Conservation (phyloP, 1,284 basidiomycete species). For the Trichosporon sp. region DNA sequence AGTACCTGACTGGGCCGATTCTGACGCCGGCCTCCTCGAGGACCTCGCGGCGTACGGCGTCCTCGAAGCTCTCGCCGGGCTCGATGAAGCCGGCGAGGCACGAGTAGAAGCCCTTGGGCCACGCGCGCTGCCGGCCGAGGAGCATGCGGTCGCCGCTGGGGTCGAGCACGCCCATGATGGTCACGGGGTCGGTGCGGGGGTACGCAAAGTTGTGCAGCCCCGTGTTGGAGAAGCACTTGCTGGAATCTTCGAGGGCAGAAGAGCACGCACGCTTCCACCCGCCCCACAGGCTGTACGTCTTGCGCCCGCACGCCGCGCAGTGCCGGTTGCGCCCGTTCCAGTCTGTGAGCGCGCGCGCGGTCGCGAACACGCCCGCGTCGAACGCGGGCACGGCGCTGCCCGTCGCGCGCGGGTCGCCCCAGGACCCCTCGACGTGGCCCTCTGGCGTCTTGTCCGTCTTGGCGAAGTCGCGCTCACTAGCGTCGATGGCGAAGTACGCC, state of each 20-base stretch:
- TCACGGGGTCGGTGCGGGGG: conserved; percentile 73
- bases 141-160: conserved; percentile 73
- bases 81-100: conserved; percentile 88
- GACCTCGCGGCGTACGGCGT: conserved; percentile 86
- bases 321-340: conserved; percentile 90
- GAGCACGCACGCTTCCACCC: conserved; percentile 90
- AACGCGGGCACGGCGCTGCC: conserved; percentile 51
- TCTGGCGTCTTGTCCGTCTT: conserved; percentile 46
- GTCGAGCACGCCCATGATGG: conserved; percentile 85
- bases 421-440: conserved; percentile 49
- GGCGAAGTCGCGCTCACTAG: conserved; percentile 55
- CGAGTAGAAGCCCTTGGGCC: conserved; percentile 62
- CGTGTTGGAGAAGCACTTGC: conserved; percentile 54
- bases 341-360: conserved; percentile 73
- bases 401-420: conserved; percentile 64
- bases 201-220: conserved; percentile 86
- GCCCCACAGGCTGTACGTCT: conserved; percentile 82
- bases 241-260: conserved; percentile 52
- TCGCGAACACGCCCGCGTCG: conserved; percentile 68
- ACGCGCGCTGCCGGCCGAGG: conserved; percentile 66
- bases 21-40: conserved; percentile 90
- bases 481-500: conserved; percentile 75
- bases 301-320: conserved; percentile 80
- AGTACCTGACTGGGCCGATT: conserved; percentile 75
- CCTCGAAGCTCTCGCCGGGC: conserved; percentile 91